phyloP scores from a whole-genome alignment of 2,329 filamentous ascomycete genomes.

The Cercospora brassicicola region DNA sequence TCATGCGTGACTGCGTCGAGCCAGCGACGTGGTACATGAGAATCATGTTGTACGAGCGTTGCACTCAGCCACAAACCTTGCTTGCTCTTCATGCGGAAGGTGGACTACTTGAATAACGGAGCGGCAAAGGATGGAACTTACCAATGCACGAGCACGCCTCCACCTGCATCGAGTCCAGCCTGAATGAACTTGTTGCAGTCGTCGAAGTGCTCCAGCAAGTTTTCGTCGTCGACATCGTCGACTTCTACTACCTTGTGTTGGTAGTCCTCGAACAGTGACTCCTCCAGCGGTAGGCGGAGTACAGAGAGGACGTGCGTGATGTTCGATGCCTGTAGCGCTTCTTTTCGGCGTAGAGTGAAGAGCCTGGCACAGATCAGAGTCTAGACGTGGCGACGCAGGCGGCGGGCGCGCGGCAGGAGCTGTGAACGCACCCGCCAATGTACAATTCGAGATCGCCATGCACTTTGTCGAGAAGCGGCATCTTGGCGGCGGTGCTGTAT shows the following conservation, averaged over 20 bases:
- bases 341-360: constrained; percentile 72
- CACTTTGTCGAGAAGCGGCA: constrained; percentile 65
- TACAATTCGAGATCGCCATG: constrained; percentile 70
- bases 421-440: constrained; percentile 68
- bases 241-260: constrained; percentile 78
- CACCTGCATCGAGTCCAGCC: constrained; percentile 63
- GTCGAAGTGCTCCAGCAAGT: constrained; percentile 79
- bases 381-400: constrained; percentile 22
- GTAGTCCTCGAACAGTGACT: constrained; percentile 56
- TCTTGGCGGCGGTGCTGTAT: constrained; percentile 35
- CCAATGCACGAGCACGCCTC: constrained; percentile 69
- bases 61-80: constrained; percentile 2
- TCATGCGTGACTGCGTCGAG: background rate
- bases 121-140: constrained; percentile 47
- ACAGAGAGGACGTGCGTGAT: constrained; percentile 93
- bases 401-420: constrained; percentile 13
- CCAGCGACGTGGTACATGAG: background rate
- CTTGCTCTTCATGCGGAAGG: constrained; percentile 53
- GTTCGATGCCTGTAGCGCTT: constrained; percentile 67
- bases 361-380: constrained; percentile 57
- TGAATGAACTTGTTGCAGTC: constrained; percentile 80
- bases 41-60: constrained; percentile 4
- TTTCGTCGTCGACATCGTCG: constrained; percentile 86
- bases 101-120: background rate
- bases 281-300: constrained; percentile 60